Evolutionary conservation across 2,329 filamentous ascomycete species (phyloP), one percentile per base, ranked within the genome.

Genomic region (Colletotrichum echinochloae): DNA sequence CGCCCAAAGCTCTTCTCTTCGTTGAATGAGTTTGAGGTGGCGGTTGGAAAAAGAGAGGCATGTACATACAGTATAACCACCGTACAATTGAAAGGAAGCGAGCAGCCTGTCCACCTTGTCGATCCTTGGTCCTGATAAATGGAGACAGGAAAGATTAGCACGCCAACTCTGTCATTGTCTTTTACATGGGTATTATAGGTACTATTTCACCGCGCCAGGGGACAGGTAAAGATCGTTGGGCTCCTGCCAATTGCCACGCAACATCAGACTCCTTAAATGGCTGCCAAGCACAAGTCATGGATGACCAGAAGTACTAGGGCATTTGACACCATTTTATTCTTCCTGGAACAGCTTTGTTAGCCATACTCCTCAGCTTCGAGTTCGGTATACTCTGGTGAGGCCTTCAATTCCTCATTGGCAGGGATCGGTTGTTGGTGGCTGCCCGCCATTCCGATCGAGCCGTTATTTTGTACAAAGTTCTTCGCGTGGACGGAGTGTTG

Each of bases 151-250:
- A 46, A 61, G 62, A 61, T 70, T 62, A 56, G 28, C 62, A 61
- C 61, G 66, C 62, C 62, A 66, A 66, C 55, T 23, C 63, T 66
- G 62, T 66, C 63, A 57, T 56, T 56, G 23, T 60, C 66, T 66
- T 55, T 66, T 70, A 26, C 12, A 14, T n/a, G n/a, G n/a, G n/a
- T n/a, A n/a, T n/a, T n/a, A n/a, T n/a, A n/a, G n/a, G n/a, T n/a
- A n/a, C n/a, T n/a, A 12, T 33, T 70, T 54, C 23, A 57, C 33
- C 35, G 41, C 28, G 48, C 60, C 51, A 41, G 51, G n/a, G 23
- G 35, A 16, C 14, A n/a, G 44, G 44, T 14, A 9, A 41, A 41
- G 35, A 69, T 39, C 52, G 52, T 52, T 26, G 61, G 18, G n/a
- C n/a, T n/a, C 49, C 28, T 28, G 26, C 28, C 48, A 30, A 18